Evolutionary conservation across 73 alveolate species (phyloP).

Genomic region (Tetrahymena elliotti): DNA sequence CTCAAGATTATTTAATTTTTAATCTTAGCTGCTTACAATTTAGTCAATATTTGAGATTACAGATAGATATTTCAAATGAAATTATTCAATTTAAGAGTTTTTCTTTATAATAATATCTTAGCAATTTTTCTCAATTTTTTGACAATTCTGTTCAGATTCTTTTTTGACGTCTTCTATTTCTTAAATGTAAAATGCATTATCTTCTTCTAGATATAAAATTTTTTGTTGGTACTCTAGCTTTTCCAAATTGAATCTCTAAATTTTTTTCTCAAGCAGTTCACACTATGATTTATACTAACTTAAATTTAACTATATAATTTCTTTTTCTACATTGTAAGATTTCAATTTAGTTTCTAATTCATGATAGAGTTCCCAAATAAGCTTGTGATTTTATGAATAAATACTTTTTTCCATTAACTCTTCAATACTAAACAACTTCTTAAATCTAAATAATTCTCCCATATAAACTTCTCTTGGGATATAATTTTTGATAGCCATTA

Average conservation of each 20-base stretch:
- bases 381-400: not conserved
- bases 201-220: not conserved
- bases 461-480: not conserved
- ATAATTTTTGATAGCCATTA: not conserved
- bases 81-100: not conserved
- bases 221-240: not conserved
- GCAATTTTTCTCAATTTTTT: not conserved
- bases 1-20: not conserved
- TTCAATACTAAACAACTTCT: not conserved
- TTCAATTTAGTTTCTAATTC: not conserved
- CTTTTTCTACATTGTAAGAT: not conserved
- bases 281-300: not conserved
- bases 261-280: not conserved
- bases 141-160: not conserved
- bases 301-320: not conserved
- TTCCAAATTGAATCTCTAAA: not conserved
- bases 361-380: not conserved
- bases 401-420: not conserved
- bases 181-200: not conserved
- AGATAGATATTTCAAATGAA: not conserved
- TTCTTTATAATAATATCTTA: not conserved
- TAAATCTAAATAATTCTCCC: not conserved
- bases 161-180: not conserved
- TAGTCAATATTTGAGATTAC: not conserved
- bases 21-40: not conserved